Percentiles rank a stretch among this genome's conserved stretches.
These are phyloP conservation scores for Periconia sp. DNA, from an alignment of 2,329 filamentous ascomycete species.

Conservation along the genomic window DNA sequence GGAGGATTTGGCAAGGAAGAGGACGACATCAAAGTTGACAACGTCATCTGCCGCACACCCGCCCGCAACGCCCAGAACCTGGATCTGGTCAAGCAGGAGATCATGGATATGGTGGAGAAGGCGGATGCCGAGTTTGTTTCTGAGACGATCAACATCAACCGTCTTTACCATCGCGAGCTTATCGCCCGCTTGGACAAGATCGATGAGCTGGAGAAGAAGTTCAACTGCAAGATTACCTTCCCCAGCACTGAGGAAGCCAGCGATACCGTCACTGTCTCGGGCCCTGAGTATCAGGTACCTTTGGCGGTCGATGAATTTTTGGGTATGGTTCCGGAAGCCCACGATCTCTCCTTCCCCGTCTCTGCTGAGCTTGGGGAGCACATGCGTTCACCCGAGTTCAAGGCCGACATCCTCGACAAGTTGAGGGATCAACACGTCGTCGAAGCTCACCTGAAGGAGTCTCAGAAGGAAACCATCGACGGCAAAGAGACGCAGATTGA, in stretches of 20 bases:
- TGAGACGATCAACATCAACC: conserved; percentile 89
- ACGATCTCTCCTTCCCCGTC: conserved; percentile 83
- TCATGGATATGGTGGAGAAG: conserved; percentile 98
- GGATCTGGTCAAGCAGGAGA: conserved; percentile 97
- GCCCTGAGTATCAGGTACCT: conserved; percentile 96
- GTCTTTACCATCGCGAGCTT: conserved; percentile 91
- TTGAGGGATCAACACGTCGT: conserved; percentile 92
- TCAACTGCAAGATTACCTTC: conserved; percentile 99
- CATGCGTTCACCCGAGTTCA: conserved; percentile 79
- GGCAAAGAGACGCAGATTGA: conserved; percentile 48
- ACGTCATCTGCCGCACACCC: conserved; percentile 96
- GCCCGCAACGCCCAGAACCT: conserved; percentile 96
- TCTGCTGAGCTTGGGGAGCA: conserved; percentile 76
- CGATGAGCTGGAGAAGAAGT: conserved; percentile 95
- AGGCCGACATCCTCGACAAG: conserved; percentile 76
- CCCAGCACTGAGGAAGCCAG: conserved; percentile 97
- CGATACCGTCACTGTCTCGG: conserved; percentile 92
- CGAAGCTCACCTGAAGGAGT: conserved; percentile 70
- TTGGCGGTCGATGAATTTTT: conserved; percentile 95
- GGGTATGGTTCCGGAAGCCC: conserved; percentile 96
- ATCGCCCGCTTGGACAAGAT: conserved; percentile 86
- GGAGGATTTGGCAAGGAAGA: conserved; percentile 92
- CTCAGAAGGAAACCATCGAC: conserved; percentile 44
- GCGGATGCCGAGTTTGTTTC: conserved; percentile 96
- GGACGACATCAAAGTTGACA: conserved; percentile 97